Evolutionary conservation across 306 rosid species (phyloP).

Genomic region (Prunus fruticosa): DNA sequence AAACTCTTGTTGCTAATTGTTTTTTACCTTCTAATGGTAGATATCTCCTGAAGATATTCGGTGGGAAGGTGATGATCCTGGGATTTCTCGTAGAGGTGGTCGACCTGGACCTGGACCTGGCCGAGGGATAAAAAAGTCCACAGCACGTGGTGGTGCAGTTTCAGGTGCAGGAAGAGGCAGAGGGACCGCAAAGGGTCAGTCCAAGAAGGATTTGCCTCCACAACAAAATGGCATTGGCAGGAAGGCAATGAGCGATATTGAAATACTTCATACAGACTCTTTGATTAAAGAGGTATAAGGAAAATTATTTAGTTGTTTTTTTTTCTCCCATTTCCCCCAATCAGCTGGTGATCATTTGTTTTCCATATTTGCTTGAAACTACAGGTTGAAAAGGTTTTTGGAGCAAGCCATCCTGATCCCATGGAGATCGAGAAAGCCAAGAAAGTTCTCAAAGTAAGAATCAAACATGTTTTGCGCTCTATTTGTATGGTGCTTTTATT

Average conservation of each 20-base stretch:
- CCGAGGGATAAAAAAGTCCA: conserved; percentile 62
- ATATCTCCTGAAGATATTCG: conserved; percentile 73
- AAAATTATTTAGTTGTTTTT: neutral
- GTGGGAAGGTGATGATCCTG: conserved; percentile 74
- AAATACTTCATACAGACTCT: conserved; percentile 74
- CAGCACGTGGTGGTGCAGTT: conserved; percentile 58
- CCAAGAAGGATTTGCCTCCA: conserved; percentile 51
- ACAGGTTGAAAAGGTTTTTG: conserved; percentile 80
- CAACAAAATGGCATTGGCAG: conserved; percentile 64
- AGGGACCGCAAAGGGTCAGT: conserved; percentile 55
- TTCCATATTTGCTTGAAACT: conserved; percentile 21
- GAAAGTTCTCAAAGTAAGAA: conserved; percentile 68
- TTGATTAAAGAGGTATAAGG: conserved; percentile 73
- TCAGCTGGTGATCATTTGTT: conserved; percentile 2
- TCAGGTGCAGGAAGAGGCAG: conserved; percentile 75
- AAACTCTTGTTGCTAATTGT: neutral
- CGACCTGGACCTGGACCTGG: conserved; percentile 61
- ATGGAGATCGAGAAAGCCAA: conserved; percentile 74
- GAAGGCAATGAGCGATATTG: conserved; percentile 58
- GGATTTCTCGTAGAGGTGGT: conserved; percentile 46
- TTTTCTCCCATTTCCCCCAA: neutral
- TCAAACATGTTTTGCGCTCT: conserved; percentile 5
- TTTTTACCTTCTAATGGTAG: conserved; percentile 36
- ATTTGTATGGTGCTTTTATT: conserved; percentile 3
- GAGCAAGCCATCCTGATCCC: conserved; percentile 59